phyloP scores from a whole-genome alignment of 2,329 filamentous ascomycete genomes.

The Canariomyces notabilis region DNA sequence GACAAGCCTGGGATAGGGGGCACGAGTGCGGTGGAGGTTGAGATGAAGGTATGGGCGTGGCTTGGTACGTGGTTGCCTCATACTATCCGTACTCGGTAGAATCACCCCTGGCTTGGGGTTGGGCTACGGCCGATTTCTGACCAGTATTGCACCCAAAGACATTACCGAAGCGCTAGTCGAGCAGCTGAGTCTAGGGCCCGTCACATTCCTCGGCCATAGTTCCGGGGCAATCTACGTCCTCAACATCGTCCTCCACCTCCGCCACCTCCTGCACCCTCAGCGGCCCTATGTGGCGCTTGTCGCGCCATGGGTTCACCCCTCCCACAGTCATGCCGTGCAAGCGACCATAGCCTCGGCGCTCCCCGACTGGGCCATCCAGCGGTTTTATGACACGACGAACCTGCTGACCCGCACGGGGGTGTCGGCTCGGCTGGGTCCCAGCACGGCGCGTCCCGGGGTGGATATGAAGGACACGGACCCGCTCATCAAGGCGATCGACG shows the following conservation, averaged over 20 bases:
- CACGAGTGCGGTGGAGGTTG: no score
- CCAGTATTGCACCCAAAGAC: no score
- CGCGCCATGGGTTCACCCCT: no score
- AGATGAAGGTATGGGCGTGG: no score
- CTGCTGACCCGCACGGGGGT: background rate
- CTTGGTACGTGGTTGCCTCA: no score
- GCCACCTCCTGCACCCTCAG: background rate
- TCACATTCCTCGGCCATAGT: background rate
- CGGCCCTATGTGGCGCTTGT: background rate
- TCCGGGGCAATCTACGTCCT: conserved; percentile 1
- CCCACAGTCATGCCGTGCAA: no score
- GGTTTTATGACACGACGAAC: background rate
- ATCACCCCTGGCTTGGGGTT: background rate
- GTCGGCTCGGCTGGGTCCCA: background rate
- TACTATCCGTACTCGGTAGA: background rate
- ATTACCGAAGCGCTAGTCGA: no score
- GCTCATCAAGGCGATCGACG: background rate
- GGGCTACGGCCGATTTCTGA: no score
- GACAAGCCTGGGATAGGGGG: no score
- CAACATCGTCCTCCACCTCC: background rate
- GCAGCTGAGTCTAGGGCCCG: background rate
- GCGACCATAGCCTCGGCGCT: background rate
- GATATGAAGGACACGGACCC: background rate
- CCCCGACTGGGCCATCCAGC: background rate
- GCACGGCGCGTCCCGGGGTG: background rate